A percentile compares a stretch with the other conserved stretches of the same genome.
Conservation (phyloP, 441 rosid species). For the Corymbia calophylla region DNA sequence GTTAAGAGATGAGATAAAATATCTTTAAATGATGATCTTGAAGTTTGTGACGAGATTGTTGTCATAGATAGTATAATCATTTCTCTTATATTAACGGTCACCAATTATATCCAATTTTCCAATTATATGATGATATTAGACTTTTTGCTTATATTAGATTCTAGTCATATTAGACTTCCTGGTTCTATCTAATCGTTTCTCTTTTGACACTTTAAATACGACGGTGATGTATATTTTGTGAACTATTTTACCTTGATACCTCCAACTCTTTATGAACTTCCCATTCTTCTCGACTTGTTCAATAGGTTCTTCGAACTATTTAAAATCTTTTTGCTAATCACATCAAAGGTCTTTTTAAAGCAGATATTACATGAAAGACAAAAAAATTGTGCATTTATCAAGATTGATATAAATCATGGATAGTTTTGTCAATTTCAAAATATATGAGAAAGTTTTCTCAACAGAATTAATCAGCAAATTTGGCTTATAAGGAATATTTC, state of each 20-base stretch:
- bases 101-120: rapidly evolving
- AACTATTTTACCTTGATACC: background rate
- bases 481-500: background rate
- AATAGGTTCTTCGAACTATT: background rate
- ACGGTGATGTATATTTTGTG: background rate
- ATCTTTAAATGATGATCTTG: background rate
- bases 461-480: background rate
- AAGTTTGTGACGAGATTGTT: background rate
- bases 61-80: too few species aligned
- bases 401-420: background rate
- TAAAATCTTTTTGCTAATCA: background rate
- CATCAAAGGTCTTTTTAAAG: background rate
- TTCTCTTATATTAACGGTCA: background rate
- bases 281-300: background rate
- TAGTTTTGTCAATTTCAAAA: background rate
- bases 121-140: background rate
- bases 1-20: background rate
- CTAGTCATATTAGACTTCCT: too few species aligned
- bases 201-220: background rate
- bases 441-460: background rate
- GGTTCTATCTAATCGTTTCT: background rate
- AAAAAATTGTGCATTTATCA: background rate
- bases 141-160: too few species aligned
- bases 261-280: background rate
- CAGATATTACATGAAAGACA: background rate